Percentiles rank a stretch among this genome's conserved stretches.
phyloP scores from a whole-genome alignment of 331 rosid genomes.

The Saraca asoca region DNA sequence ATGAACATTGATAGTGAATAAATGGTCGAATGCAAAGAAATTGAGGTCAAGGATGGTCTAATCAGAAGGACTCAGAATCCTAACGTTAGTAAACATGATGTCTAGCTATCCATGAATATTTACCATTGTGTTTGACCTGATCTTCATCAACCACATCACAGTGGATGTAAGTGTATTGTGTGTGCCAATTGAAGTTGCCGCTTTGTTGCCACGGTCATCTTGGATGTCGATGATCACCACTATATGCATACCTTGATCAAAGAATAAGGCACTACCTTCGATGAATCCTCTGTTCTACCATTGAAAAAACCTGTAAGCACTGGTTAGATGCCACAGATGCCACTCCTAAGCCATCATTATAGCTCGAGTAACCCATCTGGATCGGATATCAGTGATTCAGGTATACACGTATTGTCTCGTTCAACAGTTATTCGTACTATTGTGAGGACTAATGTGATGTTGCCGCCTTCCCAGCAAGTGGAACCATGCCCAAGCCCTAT shows the following conservation, averaged over 20 bases:
- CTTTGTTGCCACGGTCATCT: constrained; percentile 47
- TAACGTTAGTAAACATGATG: constrained; percentile 73
- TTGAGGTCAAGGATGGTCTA: constrained; percentile 56
- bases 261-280: constrained; percentile 43
- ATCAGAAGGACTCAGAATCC: constrained; percentile 28
- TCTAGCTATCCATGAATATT: constrained; percentile 41
- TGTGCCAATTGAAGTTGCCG: constrained; percentile 52
- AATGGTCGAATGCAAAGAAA: constrained; percentile 39
- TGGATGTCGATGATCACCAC: constrained; percentile 64
- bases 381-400: constrained; percentile 52
- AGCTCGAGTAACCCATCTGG: constrained; percentile 43
- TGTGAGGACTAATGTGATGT: background rate
- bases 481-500: constrained; percentile 20
- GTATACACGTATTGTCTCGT: constrained; percentile 7
- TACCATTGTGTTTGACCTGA: constrained; percentile 46
- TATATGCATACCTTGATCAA: constrained; percentile 46
- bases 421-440: constrained; percentile 3
- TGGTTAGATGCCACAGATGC: background rate
- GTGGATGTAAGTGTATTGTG: constrained; percentile 43
- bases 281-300: constrained; percentile 8
- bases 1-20: constrained; percentile 41
- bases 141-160: constrained; percentile 56
- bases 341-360: constrained; percentile 5
- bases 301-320: constrained; percentile 30
- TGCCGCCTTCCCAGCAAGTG: constrained; percentile 5